Evolutionary conservation across 345 rosid species (phyloP), one percentile per base, ranked within the genome.

Genomic region (Triadica sebifera): DNA sequence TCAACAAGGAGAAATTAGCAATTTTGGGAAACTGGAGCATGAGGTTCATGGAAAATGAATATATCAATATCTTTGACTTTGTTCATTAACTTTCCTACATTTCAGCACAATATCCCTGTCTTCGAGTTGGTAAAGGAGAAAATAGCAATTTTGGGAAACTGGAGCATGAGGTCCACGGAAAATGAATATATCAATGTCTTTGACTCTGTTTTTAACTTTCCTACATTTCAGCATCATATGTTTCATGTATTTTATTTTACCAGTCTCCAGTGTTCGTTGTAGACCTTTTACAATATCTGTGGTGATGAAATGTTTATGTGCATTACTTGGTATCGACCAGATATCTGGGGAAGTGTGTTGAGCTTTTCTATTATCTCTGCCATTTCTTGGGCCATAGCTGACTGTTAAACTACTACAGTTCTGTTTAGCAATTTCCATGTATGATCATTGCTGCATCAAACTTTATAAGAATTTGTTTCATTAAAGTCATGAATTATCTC

Each of bases 41-140:
- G n/a, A 39, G 59, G 10, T 69, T 52, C 6, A 69, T 19, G 12
- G 60, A 38, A 67, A 67, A 67, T 67, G 58, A 43, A 37, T 39
- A 11, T 12, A 4, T 39, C 22, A 22, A 11, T 61, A 3, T 34
- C 34, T 16, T 19, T 25, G 43, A 60, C 65, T 49, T 29, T 47
- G 24, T n/a, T n/a, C n/a, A n/a, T n/a, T 60, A 16, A 46, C 49
- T 61, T 72, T 10, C 38, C 16, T 9, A 56, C 20, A n/a, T 72
- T 72, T 17, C n/a, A 19, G 24, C 20, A 37, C n/a, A 70, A 57
- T 37, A 39, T 17, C 8, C 16, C n/a, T n/a, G n/a, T 12, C 15
- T 34, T 63, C 20, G 38, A 12, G 20, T 17, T 71, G 57, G 47
- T 46, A 2, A 45, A 46, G 51, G 45, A 71, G 41, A 59, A 29